These are phyloP conservation scores for Sicyos edulis DNA, from an alignment of 306 rosid genomes.

Conservation along the genomic window DNA sequence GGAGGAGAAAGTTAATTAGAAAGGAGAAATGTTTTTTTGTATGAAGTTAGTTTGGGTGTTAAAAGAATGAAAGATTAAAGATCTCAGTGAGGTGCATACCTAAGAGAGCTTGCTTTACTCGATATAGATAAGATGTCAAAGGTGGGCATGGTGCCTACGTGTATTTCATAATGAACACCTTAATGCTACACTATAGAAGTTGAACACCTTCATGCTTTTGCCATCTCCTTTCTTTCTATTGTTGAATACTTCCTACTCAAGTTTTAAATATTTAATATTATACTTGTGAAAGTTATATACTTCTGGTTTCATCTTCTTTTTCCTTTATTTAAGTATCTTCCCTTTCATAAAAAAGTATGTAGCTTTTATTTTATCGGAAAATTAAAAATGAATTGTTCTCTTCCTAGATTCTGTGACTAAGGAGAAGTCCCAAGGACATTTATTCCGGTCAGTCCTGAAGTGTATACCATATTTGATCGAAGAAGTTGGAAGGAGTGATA, in stretches of 20 bases:
- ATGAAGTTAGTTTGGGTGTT: neutral
- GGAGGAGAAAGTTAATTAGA: neutral
- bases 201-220: neutral
- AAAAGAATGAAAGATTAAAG: neutral
- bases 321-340: neutral
- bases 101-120: slow-evolving; percentile 6
- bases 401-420: slow-evolving; percentile 88
- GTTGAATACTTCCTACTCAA: too few species aligned
- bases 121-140: neutral
- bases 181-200: neutral
- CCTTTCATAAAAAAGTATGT: neutral
- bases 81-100: slow-evolving; percentile 9
- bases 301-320: neutral
- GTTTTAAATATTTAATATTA: too few species aligned
- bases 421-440: slow-evolving; percentile 96
- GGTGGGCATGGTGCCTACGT: neutral
- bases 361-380: slow-evolving; percentile 19
- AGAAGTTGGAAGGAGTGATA: slow-evolving; percentile 97
- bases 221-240: too few species aligned
- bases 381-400: slow-evolving; percentile 19
- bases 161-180: neutral
- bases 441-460: slow-evolving; percentile 90
- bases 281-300: too few species aligned
- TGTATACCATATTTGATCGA: slow-evolving; percentile 96
- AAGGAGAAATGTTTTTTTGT: neutral